Base-by-base conservation (phyloP, 148 eudicot genomes). In the Rhododendron williamsianum region DNA sequence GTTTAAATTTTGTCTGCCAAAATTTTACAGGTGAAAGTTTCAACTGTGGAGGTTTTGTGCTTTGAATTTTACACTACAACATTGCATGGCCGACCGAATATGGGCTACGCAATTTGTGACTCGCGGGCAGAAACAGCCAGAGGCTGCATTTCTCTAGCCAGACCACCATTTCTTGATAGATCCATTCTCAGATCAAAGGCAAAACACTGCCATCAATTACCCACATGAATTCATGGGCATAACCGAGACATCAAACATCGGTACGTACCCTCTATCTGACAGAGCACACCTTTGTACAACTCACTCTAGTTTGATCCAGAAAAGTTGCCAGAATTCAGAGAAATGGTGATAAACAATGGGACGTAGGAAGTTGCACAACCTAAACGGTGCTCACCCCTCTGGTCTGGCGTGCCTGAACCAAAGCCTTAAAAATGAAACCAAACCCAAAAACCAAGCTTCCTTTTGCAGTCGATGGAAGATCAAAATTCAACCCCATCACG, bases 31-130 rank as follows among this genome's bases (percentile, higher is more conserved):
- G 84, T 72, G 25, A 81, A 81, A 81, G 73, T 54, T 86, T 81
- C 84, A 54, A 38, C 71, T 86, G 84, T 38, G 87, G 84, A 54
- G 84, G 87, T 27, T 86, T 72, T 86, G 84, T 74, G 7, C 51
- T 86, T 10, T 84, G 87, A 51, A 81, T 81, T 25, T 81, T 25
- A 27, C 84, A 36, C 27, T 81, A 1, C 81, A 86, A 49, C 87
- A 86, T n/a, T 69, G 80, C 23, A 86, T 86, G 81, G 30, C 73
- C 5, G 81, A 81, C 25, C 73, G 84, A 19, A 86, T 86, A 4
- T 71, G 80, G 51, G 83, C 83, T 16, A 63, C 27, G 76, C 76
- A 82, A 74, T 82, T 82, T 23, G 76, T 82, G 60, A 84, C 7
- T 72, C 65, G n/a, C 81, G 84, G 87, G 80, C 76, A 16, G 80